Conservation (phyloP, 164 flowering plant genomes). For the Vitis rupestris region DNA sequence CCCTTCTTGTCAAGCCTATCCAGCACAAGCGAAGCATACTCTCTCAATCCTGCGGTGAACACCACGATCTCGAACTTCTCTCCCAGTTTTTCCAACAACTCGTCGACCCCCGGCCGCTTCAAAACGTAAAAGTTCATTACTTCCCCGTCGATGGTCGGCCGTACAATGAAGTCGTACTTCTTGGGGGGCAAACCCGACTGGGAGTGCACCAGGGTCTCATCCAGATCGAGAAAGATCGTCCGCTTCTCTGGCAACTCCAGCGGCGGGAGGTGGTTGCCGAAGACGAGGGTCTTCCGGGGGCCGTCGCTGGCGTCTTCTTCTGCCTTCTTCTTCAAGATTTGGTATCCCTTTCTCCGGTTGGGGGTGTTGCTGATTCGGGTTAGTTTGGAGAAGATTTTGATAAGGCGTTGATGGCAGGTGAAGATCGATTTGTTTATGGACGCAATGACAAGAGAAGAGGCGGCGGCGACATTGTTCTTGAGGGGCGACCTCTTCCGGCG, state of each 20-base stretch:
- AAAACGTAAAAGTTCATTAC: conserved; percentile 55
- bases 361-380: conserved; percentile 45
- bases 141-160: conserved; percentile 62
- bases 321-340: conserved; percentile 25
- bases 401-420: conserved; percentile 65
- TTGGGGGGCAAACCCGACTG: conserved; percentile 51
- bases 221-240: conserved; percentile 80
- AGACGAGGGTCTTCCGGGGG: conserved; percentile 10
- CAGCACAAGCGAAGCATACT: conserved; percentile 75
- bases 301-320: neutral
- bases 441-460: conserved; percentile 45
- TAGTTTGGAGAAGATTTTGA: conserved; percentile 60
- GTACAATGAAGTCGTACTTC: conserved; percentile 68
- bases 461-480: conserved; percentile 27
- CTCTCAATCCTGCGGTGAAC: conserved; percentile 81
- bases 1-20: conserved; percentile 52
- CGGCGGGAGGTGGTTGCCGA: conserved; percentile 42
- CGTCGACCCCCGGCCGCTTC: conserved; percentile 80
- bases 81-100: conserved; percentile 44
- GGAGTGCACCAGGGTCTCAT: conserved; percentile 83
- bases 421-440: conserved; percentile 60
- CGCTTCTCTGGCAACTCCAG: conserved; percentile 21
- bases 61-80: conserved; percentile 63
- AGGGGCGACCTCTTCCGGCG: conserved; percentile 43
- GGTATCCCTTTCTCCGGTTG: conserved; percentile 36